Conservation (phyloP, 2,329 filamentous ascomycete species). For the Calonectria naviculata region DNA sequence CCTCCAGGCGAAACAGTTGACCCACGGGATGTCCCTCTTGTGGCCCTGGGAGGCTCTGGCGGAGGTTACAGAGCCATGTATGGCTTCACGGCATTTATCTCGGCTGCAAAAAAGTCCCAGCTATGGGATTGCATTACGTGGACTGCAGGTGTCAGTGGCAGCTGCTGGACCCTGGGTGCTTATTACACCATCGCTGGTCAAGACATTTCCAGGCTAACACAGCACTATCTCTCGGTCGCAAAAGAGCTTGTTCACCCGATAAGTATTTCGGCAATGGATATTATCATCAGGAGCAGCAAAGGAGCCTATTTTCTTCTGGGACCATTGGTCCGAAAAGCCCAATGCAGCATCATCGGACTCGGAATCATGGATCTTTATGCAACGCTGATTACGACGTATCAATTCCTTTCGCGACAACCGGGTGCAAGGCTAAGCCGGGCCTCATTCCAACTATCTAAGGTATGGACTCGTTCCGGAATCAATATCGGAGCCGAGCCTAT, state of each 20-base stretch:
- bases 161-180: constrained; percentile 36
- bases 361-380: constrained; percentile 39
- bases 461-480: constrained; percentile 31
- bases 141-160: constrained; percentile 37
- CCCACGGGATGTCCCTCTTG: constrained; percentile 30
- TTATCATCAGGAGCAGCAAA: constrained; percentile 25
- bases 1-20: constrained; percentile 21
- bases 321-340: constrained; percentile 32
- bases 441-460: constrained; percentile 33
- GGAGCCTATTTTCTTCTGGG: constrained; percentile 35
- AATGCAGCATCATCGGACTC: constrained; percentile 35
- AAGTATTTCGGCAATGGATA: constrained; percentile 30
- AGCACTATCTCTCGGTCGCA: constrained; percentile 32
- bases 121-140: constrained; percentile 38
- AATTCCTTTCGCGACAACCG: constrained; percentile 22
- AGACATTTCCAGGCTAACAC: constrained; percentile 19
- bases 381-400: constrained; percentile 31
- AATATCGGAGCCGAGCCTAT: constrained; percentile 28
- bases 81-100: constrained; percentile 34
- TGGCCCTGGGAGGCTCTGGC: constrained; percentile 35
- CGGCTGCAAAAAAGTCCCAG: constrained; percentile 13
- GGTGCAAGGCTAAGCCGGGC: constrained; percentile 30
- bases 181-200: constrained; percentile 38
- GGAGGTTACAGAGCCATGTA: constrained; percentile 40
- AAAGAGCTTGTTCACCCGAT: constrained; percentile 33